phyloP scores from a whole-genome alignment of 495 filamentous ascomycete genomes.

The Aspergillus sclerotiicarbonarius region DNA sequence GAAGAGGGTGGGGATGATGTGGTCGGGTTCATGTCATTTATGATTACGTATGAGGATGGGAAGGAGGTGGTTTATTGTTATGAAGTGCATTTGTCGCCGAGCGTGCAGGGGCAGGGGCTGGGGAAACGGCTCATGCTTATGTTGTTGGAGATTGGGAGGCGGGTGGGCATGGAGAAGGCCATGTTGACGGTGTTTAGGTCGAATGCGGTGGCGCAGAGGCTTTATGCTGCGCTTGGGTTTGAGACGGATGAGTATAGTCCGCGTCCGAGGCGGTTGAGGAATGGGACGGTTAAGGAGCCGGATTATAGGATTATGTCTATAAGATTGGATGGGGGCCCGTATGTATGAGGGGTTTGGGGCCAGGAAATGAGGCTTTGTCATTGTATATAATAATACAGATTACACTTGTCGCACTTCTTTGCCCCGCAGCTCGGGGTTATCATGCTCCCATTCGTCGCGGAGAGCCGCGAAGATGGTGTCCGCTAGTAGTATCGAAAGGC shows the following conservation, averaged over 20 bases:
- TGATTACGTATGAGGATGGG: constrained; percentile 78
- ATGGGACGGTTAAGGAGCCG: constrained; percentile 59
- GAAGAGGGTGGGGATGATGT: constrained; percentile 21
- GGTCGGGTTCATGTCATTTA: constrained; percentile 73
- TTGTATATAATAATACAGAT: constrained; percentile 15
- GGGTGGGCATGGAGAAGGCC: constrained; percentile 58
- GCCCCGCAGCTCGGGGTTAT: constrained; percentile 84
- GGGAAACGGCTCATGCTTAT: constrained; percentile 39
- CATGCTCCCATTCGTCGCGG: constrained; percentile 90
- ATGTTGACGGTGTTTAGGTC: constrained; percentile 83
- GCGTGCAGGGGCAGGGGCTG: constrained; percentile 47
- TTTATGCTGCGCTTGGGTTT: constrained; percentile 72
- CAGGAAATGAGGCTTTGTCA: not conserved
- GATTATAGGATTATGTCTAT: constrained; percentile 77
- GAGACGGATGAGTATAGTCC: constrained; percentile 65
- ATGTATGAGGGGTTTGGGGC: not conserved
- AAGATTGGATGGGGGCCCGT: constrained; percentile 24
- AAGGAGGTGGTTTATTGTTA: constrained; percentile 80
- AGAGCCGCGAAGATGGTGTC: constrained; percentile 86
- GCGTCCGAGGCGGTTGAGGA: constrained; percentile 56
- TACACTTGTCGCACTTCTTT: constrained; percentile 85
- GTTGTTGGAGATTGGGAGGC: constrained; percentile 43
- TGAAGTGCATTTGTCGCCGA: constrained; percentile 71
- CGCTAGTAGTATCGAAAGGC: constrained; percentile 73
- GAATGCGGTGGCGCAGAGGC: constrained; percentile 58